phyloP scores from a whole-genome alignment of 495 filamentous ascomycete genomes.

The Aspergillus baeticus region DNA sequence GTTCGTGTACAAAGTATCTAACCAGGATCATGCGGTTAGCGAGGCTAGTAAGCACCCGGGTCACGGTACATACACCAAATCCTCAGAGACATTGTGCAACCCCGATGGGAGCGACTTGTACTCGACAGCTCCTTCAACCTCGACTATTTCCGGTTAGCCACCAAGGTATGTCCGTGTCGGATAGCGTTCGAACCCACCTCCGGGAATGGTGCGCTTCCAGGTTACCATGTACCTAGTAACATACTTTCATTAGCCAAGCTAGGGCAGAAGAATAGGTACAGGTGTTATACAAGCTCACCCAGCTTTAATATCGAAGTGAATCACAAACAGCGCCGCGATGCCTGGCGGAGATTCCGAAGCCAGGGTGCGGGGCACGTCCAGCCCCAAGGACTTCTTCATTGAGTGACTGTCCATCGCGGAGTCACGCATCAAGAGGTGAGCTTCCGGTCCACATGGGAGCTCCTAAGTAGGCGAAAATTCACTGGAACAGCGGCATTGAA shows the following conservation, averaged over 20 bases:
- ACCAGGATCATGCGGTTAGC: not conserved
- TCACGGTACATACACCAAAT: conserved; percentile 64
- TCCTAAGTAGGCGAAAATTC: conserved; percentile 1
- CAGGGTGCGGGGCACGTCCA: conserved; percentile 36
- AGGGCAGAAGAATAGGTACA: not conserved
- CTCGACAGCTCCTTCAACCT: conserved; percentile 86
- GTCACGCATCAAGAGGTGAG: not conserved
- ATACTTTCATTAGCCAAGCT: not conserved
- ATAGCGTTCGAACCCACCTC: conserved; percentile 39
- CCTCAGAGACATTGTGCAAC: conserved; percentile 81
- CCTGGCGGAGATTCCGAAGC: conserved; percentile 55
- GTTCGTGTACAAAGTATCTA: conserved; percentile 83
- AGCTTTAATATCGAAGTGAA: conserved; percentile 82
- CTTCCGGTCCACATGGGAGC: conserved; percentile 24
- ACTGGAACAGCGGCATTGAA: conserved; percentile 11
- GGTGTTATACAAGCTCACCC: conserved; percentile 50
- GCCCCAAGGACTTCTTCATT: conserved; percentile 28
- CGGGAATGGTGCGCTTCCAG: conserved; percentile 74
- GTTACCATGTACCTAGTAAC: conserved; percentile 68
- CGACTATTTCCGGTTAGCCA: conserved; percentile 46
- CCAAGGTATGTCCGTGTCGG: conserved; percentile 1
- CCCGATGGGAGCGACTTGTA: conserved; percentile 94
- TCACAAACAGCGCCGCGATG: conserved; percentile 80
- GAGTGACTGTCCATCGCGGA: conserved; percentile 33
- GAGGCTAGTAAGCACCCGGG: not conserved